These are phyloP conservation scores for Epichloe gansuensis DNA, from an alignment of 2,329 filamentous ascomycete genomes.

Conservation along the genomic window DNA sequence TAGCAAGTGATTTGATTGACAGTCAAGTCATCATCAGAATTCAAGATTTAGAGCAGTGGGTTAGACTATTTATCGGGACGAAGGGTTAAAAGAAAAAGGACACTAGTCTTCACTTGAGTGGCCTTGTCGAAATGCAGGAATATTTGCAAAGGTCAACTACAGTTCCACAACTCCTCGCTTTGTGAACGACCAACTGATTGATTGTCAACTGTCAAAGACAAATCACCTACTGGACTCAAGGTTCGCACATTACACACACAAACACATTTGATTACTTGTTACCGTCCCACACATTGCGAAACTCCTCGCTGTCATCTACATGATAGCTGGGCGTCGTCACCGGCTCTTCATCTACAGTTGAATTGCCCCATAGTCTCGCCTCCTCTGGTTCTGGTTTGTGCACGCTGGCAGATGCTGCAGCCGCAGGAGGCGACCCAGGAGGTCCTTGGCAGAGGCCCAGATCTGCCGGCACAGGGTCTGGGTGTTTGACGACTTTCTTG, in stretches of 20 bases:
- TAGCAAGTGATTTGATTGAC: no score
- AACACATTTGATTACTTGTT: background rate
- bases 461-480: slow-evolving; percentile 17
- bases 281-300: slow-evolving; percentile 31
- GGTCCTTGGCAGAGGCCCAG: slow-evolving; percentile 15
- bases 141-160: background rate
- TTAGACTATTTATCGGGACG: no score
- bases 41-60: no score
- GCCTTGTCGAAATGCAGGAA: background rate
- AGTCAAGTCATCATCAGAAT: no score
- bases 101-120: no score
- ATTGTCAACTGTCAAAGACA: background rate
- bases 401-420: background rate
- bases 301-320: slow-evolving; percentile 28
- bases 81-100: background rate
- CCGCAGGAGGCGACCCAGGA: slow-evolving; percentile 1
- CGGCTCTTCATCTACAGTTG: slow-evolving; percentile 7
- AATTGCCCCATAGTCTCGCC: slow-evolving; percentile 4
- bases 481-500: slow-evolving; percentile 23
- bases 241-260: background rate
- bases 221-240: background rate
- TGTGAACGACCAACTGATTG: slow-evolving; percentile 6
- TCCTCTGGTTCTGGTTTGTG: slow-evolving; percentile 9
- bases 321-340: slow-evolving; percentile 13
- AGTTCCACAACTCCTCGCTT: slow-evolving; percentile 16